Evolutionary conservation across 2,329 filamentous ascomycete genomes (phyloP).

Genomic region (Cercospora zeina): DNA sequence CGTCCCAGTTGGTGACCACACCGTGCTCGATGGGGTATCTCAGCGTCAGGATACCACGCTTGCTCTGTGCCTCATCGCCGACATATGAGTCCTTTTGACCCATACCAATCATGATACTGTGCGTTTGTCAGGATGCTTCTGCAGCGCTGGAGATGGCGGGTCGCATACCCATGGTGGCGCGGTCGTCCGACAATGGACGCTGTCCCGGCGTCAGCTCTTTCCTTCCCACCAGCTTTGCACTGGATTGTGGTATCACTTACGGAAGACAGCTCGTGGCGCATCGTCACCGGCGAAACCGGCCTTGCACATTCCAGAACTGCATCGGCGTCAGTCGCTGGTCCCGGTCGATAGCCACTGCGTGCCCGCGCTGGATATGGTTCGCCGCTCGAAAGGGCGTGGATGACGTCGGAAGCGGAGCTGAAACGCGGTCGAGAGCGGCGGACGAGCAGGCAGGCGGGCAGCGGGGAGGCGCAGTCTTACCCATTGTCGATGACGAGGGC

Average conservation of each 20-base stretch:
- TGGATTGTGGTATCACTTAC: conserved; percentile 66
- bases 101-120: conserved; percentile 99
- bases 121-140: conserved; percentile 44
- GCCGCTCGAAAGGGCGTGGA: conserved; percentile 31
- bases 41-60: conserved; percentile 99
- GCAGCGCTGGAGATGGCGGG: conserved; percentile 26
- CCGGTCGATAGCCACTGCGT: conserved; percentile 9
- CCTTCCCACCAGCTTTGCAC: conserved; percentile 7
- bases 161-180: conserved; percentile 94
- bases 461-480: conserved; percentile 63
- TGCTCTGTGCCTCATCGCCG: conserved; percentile 99
- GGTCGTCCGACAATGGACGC: conserved; percentile 99
- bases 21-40: conserved; percentile 99
- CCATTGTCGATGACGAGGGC: conserved; percentile 99
- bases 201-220: conserved; percentile 48
- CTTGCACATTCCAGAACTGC: conserved; percentile 99
- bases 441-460: conserved; percentile 42
- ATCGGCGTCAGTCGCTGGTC: conserved; percentile 34
- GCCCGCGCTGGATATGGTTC: conserved; percentile 16
- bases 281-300: conserved; percentile 99
- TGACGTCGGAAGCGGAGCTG: conserved; percentile 38
- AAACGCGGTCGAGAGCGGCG: conserved; percentile 37
- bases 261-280: conserved; percentile 99
- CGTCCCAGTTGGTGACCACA: conserved; percentile 99
- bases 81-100: conserved; percentile 99